Base-by-base conservation (phyloP, 176 grass and related monocot species). In the Paspalum notatum region DNA sequence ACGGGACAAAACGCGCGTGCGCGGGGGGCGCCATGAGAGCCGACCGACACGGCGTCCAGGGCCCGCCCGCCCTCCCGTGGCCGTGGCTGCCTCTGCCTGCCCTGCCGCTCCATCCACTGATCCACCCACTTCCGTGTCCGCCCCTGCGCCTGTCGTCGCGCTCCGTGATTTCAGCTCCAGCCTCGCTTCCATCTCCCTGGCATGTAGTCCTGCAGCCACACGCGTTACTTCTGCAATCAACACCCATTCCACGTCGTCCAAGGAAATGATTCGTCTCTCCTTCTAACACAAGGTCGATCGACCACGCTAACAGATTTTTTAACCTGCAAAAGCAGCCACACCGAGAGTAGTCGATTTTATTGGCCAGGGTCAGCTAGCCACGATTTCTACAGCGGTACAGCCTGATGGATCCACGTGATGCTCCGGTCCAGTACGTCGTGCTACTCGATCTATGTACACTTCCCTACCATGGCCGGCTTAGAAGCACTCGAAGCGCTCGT, bases 401-500 rank as follows among this genome's bases (percentile, higher is more conserved):
- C 54, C 54, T 57, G 55, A 24, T 58, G 21, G 55, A 10, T 58
- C 10, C n/a, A 24, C n/a, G n/a, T n/a, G n/a, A n/a, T 58, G 55
- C 55, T 24, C 57, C 32, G 32, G 32, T 32, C 32, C 32, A 32
- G 32, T 57, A n/a, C 53, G 20, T 43, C 43, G 21, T 14, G 27
- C 15, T 55, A 58, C 61, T 32, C n/a, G n/a, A n/a, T n/a, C 12
- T 92, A 86, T 84, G 8, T 74, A 83, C 83, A 84, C 71, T 72
- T 18, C 62, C 37, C 41, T 57, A 60, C 61, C 17, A 44, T 9
- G 43, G 8, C 14, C 56, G 48, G 54, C 47, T 60, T 66, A 94
- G 48, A 97, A 97, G 87, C 92, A 97, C 21, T 94, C 91, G 40
- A 97, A 84, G 60, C 77, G 80, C 0, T 83, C 38, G 71, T 85